Evolutionary conservation across 768 basidiomycete genomes (phyloP), one percentile per base, ranked within the genome.

Genomic region (Macrolepiota albuminosa): DNA sequence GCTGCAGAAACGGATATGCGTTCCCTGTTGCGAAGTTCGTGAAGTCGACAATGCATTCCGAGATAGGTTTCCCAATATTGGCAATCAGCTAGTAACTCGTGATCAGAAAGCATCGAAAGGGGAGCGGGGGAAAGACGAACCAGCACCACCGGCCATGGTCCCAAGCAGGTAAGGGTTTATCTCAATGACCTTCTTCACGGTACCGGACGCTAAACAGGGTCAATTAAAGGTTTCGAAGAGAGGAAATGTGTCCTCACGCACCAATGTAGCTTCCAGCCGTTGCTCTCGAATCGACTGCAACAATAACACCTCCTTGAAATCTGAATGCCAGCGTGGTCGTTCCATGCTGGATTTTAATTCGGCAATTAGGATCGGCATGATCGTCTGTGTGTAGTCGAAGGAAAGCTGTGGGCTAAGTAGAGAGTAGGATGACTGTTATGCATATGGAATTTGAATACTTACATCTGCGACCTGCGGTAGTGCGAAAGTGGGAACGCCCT

Each of bases 41-140:
- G 94, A 59, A 99, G 78, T 54, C 97, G 88, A 74, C 96, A 98
- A 69, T 98, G 95, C 69, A 97, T 93, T 53, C 97, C 97, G 65
- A 99, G 88, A 73, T 98, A 99, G 21, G 97, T 99, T 73, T 99
- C 97, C 97, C 96, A 98, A 77, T 85, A 94, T 70, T 96, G 93
- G 68, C 94, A 95, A 71, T 95, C 93, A 57, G 94, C 93, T 92
- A 63, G n/a, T 62, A 5, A 1, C 51, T 67, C 43, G 24, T 46
- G 5, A 29, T 14, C 21, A 36, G n/a, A 43, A 9, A 10, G 36
- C 14, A 2, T 29, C 26, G 47, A 2, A 0, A 59, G 21, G 39
- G 9, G 57, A 57, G 11, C 9, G 13, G 62, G 40, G 57, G 34
- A 45, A 56, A 26, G 54, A 79, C 82, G 64, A 69, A 87, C 95